Conservation (phyloP, 2,329 filamentous ascomycete genomes). For the Bipolaris sorokiniana region DNA sequence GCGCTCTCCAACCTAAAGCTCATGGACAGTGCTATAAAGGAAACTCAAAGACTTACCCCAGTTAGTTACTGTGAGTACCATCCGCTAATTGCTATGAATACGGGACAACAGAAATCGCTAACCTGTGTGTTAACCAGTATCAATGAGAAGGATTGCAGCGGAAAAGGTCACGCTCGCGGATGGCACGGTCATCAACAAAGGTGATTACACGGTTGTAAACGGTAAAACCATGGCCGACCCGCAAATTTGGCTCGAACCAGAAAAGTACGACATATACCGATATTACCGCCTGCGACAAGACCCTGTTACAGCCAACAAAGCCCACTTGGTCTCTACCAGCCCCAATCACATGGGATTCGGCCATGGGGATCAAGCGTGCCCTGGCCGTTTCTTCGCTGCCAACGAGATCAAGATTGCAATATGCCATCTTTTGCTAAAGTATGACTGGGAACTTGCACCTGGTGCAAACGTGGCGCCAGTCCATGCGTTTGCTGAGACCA, state of each 20-base stretch:
- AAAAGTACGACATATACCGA: conserved; percentile 3
- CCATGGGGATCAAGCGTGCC: not conserved
- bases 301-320: not conserved
- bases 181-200: not conserved
- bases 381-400: conserved; percentile 24
- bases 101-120: too few species aligned
- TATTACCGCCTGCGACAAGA: not conserved
- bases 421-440: not conserved
- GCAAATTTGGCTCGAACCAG: not conserved
- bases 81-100: too few species aligned
- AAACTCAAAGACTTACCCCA: not conserved
- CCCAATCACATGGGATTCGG: not conserved
- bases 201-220: not conserved
- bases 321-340: not conserved
- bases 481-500: not conserved
- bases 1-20: not conserved
- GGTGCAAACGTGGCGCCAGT: not conserved
- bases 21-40: conserved; percentile 1
- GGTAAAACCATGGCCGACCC: not conserved
- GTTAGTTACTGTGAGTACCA: not conserved
- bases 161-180: not conserved
- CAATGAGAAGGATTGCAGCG: not conserved
- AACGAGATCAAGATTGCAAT: conserved; percentile 28
- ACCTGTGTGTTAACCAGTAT: not conserved
- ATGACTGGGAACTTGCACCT: not conserved